These are phyloP conservation scores for Phytophthora cryptogea DNA, from an alignment of 352 stramenopile species.

Conservation along the genomic window DNA sequence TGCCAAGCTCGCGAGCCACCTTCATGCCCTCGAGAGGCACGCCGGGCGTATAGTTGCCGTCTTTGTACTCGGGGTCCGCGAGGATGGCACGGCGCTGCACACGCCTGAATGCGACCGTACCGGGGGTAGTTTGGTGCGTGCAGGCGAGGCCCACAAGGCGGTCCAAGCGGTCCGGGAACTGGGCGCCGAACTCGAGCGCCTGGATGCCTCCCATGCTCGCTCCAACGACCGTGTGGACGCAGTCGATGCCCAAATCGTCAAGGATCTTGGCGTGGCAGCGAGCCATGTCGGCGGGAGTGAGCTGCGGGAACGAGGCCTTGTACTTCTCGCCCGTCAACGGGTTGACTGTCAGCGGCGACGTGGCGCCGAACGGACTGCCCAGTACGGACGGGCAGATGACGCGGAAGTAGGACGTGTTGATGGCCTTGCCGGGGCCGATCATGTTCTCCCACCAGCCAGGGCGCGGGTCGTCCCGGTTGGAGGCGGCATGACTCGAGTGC, in stretches of 20 bases:
- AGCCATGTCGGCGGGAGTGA: slow-evolving; percentile 87
- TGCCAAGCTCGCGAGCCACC: slow-evolving; percentile 83
- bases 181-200: slow-evolving; percentile 84
- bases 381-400: slow-evolving; percentile 87
- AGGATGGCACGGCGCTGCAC: slow-evolving; percentile 87
- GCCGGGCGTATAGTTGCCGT: slow-evolving; percentile 73
- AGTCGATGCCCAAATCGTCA: slow-evolving; percentile 74
- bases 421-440: slow-evolving; percentile 82
- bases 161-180: slow-evolving; percentile 79
- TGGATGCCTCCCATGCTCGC: slow-evolving; percentile 90
- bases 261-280: slow-evolving; percentile 77
- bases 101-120: slow-evolving; percentile 83
- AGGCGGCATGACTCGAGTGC: slow-evolving; percentile 84
- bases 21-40: slow-evolving; percentile 78
- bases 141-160: slow-evolving; percentile 80
- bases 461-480: slow-evolving; percentile 77
- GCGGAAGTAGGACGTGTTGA: slow-evolving; percentile 90
- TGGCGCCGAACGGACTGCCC: slow-evolving; percentile 85
- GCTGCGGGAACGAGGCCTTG: slow-evolving; percentile 76
- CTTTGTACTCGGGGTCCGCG: slow-evolving; percentile 75
- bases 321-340: slow-evolving; percentile 69
- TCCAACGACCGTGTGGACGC: slow-evolving; percentile 83
- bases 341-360: slow-evolving; percentile 67
- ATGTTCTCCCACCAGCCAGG: slow-evolving; percentile 91
- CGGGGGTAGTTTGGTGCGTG: slow-evolving; percentile 86